Conservation (phyloP, 139 green algal genomes). For the Ettlia oleoabundans region DNA sequence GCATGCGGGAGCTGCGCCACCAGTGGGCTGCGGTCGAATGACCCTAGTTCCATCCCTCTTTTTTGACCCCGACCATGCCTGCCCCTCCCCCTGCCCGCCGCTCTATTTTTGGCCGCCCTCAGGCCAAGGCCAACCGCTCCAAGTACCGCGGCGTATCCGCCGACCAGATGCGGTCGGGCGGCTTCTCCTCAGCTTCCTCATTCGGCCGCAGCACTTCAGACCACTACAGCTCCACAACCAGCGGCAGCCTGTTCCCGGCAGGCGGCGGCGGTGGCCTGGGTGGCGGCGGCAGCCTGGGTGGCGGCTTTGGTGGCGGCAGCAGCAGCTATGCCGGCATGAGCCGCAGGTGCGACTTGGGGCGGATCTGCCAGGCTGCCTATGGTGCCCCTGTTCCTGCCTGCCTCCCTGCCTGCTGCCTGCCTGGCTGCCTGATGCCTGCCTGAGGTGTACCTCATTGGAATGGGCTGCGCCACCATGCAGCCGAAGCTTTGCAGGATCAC, state of each 20-base stretch:
- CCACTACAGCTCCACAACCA: conserved; percentile 1
- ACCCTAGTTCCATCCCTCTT: no score
- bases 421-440: not conserved
- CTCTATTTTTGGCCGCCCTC: not conserved
- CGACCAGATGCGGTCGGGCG: conserved; percentile 39
- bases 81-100: not conserved
- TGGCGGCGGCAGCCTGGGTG: not conserved
- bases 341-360: not conserved
- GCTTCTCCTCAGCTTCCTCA: conserved; percentile 2
- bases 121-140: conserved; percentile 66
- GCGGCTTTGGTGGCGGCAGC: not conserved
- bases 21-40: no score
- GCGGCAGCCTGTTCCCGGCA: not conserved
- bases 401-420: not conserved
- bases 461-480: no score
- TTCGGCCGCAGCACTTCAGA: conserved; percentile 8
- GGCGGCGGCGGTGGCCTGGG: not conserved
- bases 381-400: not conserved
- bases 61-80: no score
- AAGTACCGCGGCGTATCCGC: conserved; percentile 84
- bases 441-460: no score
- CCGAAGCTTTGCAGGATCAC: no score
- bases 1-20: no score
- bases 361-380: not conserved
- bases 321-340: not conserved